Evolutionary conservation across 164 flowering plant species (phyloP).

Genomic region (Nelumbo lutea): DNA sequence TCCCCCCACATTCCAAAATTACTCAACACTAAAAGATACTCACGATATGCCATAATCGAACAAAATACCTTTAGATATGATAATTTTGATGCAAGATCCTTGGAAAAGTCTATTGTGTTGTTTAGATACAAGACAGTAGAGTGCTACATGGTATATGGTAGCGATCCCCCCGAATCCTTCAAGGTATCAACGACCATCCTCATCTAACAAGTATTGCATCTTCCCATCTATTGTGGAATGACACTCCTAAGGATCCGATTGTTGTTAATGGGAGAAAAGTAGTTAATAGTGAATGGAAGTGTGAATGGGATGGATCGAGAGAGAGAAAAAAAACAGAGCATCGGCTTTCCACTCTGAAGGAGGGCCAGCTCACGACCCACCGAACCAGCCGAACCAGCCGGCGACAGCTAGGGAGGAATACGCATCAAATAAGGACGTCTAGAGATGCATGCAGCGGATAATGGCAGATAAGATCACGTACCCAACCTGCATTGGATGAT

Average conservation of each 20-base stretch:
- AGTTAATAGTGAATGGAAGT: too few species aligned
- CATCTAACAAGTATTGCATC: constrained; percentile 94
- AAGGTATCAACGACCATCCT: constrained; percentile 71
- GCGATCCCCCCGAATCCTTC: constrained; percentile 97
- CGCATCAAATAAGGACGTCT: too few species aligned
- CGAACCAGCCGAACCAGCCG: too few species aligned
- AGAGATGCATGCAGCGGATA: too few species aligned
- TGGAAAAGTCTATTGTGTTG: constrained; percentile 75
- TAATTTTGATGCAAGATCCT: constrained; percentile 76
- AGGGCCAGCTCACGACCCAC: too few species aligned
- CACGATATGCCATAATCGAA: background rate
- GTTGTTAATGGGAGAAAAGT: too few species aligned
- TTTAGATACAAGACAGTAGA: constrained; percentile 83
- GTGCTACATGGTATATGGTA: constrained; percentile 85
- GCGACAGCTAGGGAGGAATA: too few species aligned
- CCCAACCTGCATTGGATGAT: too few species aligned
- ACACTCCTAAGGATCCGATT: background rate
- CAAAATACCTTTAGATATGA: constrained; percentile 80
- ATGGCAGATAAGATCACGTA: too few species aligned
- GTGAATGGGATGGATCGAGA: too few species aligned
- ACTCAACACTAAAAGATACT: background rate
- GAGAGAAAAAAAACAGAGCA: too few species aligned
- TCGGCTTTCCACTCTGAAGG: too few species aligned
- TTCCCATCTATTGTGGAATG: constrained; percentile 68
- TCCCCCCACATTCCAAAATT: background rate